Base-by-base conservation (phyloP, 106 monocot genomes). In the Posidonia australis region DNA sequence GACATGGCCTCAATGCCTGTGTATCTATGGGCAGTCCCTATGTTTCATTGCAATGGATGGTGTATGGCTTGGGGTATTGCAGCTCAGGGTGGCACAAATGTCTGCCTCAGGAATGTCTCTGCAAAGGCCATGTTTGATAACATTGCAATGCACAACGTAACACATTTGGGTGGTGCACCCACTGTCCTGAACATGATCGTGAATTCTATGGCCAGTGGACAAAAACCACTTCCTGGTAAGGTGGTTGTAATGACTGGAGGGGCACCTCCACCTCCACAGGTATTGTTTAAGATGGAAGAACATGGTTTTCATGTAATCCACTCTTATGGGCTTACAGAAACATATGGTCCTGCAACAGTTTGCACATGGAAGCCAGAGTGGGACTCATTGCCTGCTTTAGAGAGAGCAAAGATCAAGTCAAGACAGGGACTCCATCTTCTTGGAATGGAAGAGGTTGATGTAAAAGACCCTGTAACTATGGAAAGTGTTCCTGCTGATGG, bases 11-110 rank as follows among this genome's bases (percentile, higher is more conserved):
- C 80, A 11, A 65, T 74, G 78, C 83, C 90, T 5, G 80, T 86
- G 4, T 83, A 81, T 48, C 60, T 86, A 23, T 90, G 90, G 86
- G 77, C 78, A 18, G 73, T 90, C 12, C 90, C 90, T 20, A 83
- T 90, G 78, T 90, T 90, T 68, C 90, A 90, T 66, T 83, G 83
- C 68, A 90, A 90, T 18, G 90, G 90, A 17, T 90, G 90, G 90
- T 76, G 86, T 61, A 51, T 86, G 0, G 12, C 68, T 10, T 90
- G 90, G 90, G 90, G 71, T 18, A 44, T 86, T 5, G 90, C 90
- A 5, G 83, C 78, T 41, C 86, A 81, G 60, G 90, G 86, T 46
- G 90, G 90, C 30, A 76, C 80, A n/a, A 90, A 80, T 25, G 24
- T 90, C 23, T 90, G 86, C 70, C 46, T 86, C 42, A 70, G 86